These are phyloP conservation scores for Fonticula alba DNA, from an alignment of 78 protist genomes.

Conservation along the genomic window DNA sequence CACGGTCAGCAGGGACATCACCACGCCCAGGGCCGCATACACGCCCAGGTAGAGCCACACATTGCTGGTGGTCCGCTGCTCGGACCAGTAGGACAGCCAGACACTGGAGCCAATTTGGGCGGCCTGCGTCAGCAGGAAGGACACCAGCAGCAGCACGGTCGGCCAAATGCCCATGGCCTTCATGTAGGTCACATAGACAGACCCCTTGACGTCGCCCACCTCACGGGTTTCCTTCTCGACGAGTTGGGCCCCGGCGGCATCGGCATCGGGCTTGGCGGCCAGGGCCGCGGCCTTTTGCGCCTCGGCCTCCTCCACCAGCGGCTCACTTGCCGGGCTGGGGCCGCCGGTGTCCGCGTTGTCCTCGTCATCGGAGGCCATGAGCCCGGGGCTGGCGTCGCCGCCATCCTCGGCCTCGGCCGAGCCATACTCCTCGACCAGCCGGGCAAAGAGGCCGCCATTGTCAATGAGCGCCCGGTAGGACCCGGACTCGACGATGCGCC, in stretches of 20 bases:
- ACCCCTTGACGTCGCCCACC: not conserved
- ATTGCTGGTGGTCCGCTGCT: not conserved
- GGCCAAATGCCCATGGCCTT: not conserved
- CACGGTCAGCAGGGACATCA: not conserved
- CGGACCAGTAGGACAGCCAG: not conserved
- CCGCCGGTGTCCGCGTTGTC: no score
- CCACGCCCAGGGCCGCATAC: slow-evolving; percentile 4
- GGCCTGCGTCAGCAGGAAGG: not conserved
- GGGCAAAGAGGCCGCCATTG: slow-evolving; percentile 4
- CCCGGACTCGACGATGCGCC: slow-evolving; percentile 22
- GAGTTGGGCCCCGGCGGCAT: not conserved
- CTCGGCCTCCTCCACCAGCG: no score
- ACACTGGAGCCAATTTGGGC: not conserved
- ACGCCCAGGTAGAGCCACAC: slow-evolving; percentile 8
- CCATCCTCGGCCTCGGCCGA: no score
- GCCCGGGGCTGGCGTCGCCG: no score
- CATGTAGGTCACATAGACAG: not conserved
- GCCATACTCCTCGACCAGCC: not conserved
- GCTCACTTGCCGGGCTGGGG: no score
- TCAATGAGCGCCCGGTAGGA: slow-evolving; percentile 11
- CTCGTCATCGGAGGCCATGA: no score
- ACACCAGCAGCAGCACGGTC: not conserved
- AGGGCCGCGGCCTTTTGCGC: no score
- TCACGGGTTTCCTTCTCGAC: not conserved
- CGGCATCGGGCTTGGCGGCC: not conserved